Evolutionary conservation across 1,284 basidiomycete genomes (phyloP).

Genomic region (Ganoderma meredithae): DNA sequence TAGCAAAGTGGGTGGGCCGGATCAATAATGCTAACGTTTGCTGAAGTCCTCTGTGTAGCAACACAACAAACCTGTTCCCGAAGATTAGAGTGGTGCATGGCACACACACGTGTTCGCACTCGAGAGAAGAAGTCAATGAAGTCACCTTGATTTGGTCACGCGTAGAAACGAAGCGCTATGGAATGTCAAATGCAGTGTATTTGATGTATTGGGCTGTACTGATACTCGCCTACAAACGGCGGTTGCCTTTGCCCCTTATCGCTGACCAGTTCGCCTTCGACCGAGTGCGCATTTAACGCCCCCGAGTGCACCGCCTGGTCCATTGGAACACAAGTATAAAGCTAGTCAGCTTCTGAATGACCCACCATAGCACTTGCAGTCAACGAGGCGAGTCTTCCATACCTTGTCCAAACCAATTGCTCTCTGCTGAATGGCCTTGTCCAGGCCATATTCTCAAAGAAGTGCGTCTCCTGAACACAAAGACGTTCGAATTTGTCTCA

Average conservation of each 20-base stretch:
- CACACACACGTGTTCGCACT: neutral
- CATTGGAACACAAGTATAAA: neutral
- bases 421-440: neutral
- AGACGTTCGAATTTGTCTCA: constrained; percentile 5
- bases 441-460: neutral
- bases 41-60: neutral
- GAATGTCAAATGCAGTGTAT: constrained; percentile 5
- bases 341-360: neutral
- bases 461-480: constrained; percentile 8
- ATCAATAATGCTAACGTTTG: too few relatives aligned
- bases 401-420: neutral
- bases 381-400: neutral
- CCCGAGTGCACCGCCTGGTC: neutral
- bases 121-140: neutral
- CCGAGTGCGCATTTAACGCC: neutral
- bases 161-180: neutral
- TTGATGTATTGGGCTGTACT: constrained; percentile 4
- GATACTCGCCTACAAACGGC: neutral
- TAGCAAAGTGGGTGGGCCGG: constrained; percentile 42
- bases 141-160: neutral
- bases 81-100: constrained; percentile 4
- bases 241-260: neutral
- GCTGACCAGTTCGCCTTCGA: neutral
- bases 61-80: constrained; percentile 8
- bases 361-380: neutral